Conservation (phyloP, 1,284 basidiomycete genomes). For the Apiotrichum akiyoshidainum region DNA sequence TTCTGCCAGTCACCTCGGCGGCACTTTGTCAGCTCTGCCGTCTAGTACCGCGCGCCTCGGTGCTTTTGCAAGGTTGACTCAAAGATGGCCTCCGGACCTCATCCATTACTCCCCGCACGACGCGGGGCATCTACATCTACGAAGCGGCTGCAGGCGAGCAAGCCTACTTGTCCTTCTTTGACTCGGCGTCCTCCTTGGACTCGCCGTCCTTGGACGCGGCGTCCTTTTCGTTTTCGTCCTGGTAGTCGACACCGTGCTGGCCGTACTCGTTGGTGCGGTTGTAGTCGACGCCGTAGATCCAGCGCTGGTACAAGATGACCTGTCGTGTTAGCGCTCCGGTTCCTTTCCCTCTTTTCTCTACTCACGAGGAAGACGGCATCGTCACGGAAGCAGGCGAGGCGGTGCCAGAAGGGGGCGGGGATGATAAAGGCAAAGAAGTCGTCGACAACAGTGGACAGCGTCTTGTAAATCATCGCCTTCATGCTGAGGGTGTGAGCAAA, state of each 20-base stretch:
- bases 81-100: no score
- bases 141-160: no score
- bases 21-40: no score
- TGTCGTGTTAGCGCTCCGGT: no score
- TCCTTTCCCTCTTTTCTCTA: no score
- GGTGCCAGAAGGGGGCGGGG: slow-evolving; percentile 92
- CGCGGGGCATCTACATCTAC: no score
- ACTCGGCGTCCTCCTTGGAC: slow-evolving; percentile 23
- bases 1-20: no score
- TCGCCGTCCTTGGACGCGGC: background rate
- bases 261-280: slow-evolving; percentile 94
- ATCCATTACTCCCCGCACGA: no score
- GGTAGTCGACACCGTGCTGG: slow-evolving; percentile 58
- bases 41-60: no score
- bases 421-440: slow-evolving; percentile 77
- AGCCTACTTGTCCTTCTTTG: slow-evolving; percentile 42
- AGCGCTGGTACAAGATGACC: slow-evolving; percentile 60
- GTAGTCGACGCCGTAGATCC: slow-evolving; percentile 93
- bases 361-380: slow-evolving; percentile 69
- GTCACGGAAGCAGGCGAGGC: slow-evolving; percentile 61
- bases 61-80: no score
- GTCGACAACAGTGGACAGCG: slow-evolving; percentile 65
- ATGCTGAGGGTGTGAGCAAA: slow-evolving; percentile 53
- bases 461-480: slow-evolving; percentile 96
- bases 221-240: slow-evolving; percentile 23